phyloP scores from a whole-genome alignment of 306 rosid genomes.

The Corylus avellana region DNA sequence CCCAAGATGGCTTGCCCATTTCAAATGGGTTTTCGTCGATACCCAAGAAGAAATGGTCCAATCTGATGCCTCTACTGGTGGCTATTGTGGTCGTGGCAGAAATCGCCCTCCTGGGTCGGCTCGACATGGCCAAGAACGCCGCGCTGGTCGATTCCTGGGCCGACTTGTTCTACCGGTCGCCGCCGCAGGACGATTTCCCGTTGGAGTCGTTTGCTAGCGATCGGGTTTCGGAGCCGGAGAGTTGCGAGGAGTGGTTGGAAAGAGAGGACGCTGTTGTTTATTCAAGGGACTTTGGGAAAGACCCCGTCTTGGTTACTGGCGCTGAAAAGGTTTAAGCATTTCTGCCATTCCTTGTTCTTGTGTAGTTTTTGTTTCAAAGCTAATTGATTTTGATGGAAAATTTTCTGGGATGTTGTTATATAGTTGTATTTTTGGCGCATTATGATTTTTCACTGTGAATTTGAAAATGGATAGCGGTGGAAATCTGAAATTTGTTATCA shows the following conservation, averaged over 20 bases:
- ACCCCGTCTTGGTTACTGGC: constrained; percentile 75
- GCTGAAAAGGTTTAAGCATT: constrained; percentile 58
- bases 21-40: constrained; percentile 27
- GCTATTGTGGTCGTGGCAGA: constrained; percentile 77
- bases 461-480: not conserved
- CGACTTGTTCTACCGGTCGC: constrained; percentile 57
- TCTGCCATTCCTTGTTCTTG: not conserved
- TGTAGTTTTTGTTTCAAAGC: not conserved
- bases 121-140: constrained; percentile 77
- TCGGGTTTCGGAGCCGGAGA: constrained; percentile 41
- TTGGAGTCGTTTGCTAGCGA: constrained; percentile 26
- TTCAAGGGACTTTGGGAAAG: constrained; percentile 63
- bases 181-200: constrained; percentile 33
- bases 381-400: not conserved
- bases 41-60: constrained; percentile 66
- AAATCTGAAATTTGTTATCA: not conserved
- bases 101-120: constrained; percentile 78
- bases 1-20: constrained; percentile 48
- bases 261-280: constrained; percentile 73
- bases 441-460: not conserved
- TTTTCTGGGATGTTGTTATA: not conserved
- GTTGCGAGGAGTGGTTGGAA: constrained; percentile 86
- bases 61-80: constrained; percentile 62
- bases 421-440: not conserved
- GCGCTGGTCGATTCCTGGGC: constrained; percentile 69